These are phyloP conservation scores for Chloris gayana DNA, from an alignment of 176 grass and related monocot species.

Conservation along the genomic window DNA sequence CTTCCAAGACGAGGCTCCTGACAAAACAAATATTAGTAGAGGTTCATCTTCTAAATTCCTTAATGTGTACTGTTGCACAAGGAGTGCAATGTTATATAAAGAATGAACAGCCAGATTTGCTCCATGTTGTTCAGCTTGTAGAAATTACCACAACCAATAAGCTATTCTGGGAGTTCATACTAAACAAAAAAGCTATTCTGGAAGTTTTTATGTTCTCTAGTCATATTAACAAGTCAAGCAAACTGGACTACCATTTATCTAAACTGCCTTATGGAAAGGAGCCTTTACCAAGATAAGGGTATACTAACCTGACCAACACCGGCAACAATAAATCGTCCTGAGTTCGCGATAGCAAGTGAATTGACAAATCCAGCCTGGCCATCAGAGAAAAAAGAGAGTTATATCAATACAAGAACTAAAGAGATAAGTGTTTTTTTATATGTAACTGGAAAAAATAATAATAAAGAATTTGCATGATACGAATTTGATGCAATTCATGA, in stretches of 20 bases:
- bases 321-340: slow-evolving; percentile 79
- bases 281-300: background rate
- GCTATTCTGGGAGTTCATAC: background rate
- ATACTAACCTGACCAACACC: slow-evolving; percentile 79
- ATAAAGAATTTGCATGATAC: slow-evolving; percentile 4
- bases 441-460: background rate
- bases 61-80: background rate
- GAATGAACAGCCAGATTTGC: background rate
- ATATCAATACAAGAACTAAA: background rate
- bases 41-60: background rate
- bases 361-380: slow-evolving; percentile 80
- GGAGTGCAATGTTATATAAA: background rate
- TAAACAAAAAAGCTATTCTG: background rate
- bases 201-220: background rate
- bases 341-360: slow-evolving; percentile 73
- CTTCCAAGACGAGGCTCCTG: slow-evolving; percentile 85
- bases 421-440: background rate
- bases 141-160: background rate
- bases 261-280: background rate
- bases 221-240: background rate
- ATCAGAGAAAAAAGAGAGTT: background rate
- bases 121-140: background rate
- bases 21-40: slow-evolving; percentile 13
- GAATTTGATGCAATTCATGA: no score
- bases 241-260: background rate